Evolutionary conservation across 192 early-diverging fungal genomes (phyloP), one percentile per base, ranked within the genome.

Genomic region (Entomortierella lignicola): DNA sequence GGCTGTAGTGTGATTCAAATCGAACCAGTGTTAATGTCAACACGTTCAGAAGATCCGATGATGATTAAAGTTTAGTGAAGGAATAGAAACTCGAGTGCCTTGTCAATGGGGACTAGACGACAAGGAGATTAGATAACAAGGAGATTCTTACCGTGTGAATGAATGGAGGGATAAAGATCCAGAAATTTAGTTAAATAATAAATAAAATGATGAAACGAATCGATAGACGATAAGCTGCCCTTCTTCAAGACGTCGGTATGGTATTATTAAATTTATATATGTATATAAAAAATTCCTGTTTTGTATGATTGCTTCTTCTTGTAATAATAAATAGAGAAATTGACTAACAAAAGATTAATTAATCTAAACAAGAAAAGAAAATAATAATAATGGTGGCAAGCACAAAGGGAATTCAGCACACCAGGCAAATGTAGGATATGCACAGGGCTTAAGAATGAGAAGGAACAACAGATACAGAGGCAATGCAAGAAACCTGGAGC

Each of bases 371-470:
- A 41, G 23, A 11, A 58, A 41, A 58, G 2, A 12, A 2, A 54
- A 54, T 54, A 8, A 27, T 12, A 39, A 41, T 21, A 32, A 58
- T 41, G 56, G 37, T 30, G 32, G 56, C 56, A 58, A 58, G 37
- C 32, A 20, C 18, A 20, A n/a, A 7, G 3, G 15, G 32, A 58
- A 8, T 13, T 6, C 31, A 58, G 23, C 32, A 58, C 18, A 18
- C n/a, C n/a, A 37, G 29, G 3, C 7, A 39, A 30, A 6, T 6
- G 37, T 29, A 30, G 11, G 23, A 8, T 54, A 30, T 54, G 26
- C 52, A 54, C 52, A 54, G 7, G 11, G 26, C 17, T 17, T 10
- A 8, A 4, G 21, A 50, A 23, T 17, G 48, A 2, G 48, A 2
- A 18, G 26, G 52, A 54, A 54, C 23, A 27, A 27, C 27, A 54